Evolutionary conservation across 495 filamentous ascomycete species (phyloP).

Genomic region (Aspergillus ostianus): DNA sequence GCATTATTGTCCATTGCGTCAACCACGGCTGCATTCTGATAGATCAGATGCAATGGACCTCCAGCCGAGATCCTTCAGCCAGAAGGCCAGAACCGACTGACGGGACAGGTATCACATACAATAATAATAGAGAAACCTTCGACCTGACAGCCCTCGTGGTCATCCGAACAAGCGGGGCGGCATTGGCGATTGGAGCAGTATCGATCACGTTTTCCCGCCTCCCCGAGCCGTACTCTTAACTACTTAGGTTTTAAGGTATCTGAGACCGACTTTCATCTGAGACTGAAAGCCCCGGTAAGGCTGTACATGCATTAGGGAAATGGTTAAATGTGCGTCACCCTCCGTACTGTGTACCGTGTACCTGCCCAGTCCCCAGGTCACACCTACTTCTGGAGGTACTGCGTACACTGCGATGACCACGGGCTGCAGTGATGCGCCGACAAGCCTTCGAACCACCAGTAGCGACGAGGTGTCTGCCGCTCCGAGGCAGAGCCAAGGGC

Average conservation of each 20-base stretch:
- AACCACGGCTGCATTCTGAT: neutral
- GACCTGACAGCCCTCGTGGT: constrained; percentile 24
- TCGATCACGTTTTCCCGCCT: constrained; percentile 20
- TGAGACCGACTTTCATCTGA: constrained; percentile 2
- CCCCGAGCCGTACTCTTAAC: constrained; percentile 7
- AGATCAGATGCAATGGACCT: neutral
- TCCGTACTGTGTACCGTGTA: neutral
- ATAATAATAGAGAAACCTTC: constrained; percentile 12
- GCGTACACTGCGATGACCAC: neutral
- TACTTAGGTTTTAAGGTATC: neutral
- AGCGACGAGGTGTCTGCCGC: neutral
- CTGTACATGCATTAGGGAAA: constrained; percentile 6
- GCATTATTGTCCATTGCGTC: neutral
- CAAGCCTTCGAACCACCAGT: constrained; percentile 2
- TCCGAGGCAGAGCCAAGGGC: neutral
- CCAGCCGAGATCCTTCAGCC: neutral
- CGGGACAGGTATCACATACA: constrained; percentile 14
- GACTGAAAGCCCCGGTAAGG: constrained; percentile 22
- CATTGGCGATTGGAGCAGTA: constrained; percentile 18
- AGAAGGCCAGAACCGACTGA: neutral
- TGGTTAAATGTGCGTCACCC: neutral
- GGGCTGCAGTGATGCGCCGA: constrained; percentile 2
- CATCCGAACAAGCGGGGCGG: constrained; percentile 21
- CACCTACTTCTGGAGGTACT: neutral
- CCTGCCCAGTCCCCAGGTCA: neutral